Evolutionary conservation across 2,329 filamentous ascomycete species (phyloP), one percentile per base, ranked within the genome.

Genomic region (Meredithiella fracta): DNA sequence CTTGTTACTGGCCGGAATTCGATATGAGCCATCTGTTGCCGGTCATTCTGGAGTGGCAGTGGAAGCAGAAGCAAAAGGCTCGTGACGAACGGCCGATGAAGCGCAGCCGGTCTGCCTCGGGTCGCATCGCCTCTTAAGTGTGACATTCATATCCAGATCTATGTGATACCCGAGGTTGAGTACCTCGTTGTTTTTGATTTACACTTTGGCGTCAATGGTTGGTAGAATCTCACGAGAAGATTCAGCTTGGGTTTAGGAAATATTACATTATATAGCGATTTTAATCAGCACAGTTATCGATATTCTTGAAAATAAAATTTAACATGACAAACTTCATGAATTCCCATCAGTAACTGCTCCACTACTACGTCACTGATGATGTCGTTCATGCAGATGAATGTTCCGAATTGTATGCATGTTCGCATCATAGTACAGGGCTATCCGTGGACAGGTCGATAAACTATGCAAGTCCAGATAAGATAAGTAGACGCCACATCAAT

Each of bases 1-100:
- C 94, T 63, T 92, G 87, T 61, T 74, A 95, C 60, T 98, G 92
- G 92, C 92, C 92, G 1, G 88, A 96, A 60, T 96, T 98, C 63
- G 89, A 94, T 65, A 75, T 98, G 3, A 91, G 89, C 82, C 79
- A 90, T 58, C 96, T 97, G 68, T 69, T 98, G 17, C 92, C 91
- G 7, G 90, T 98, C 22, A 70, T 98, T 55, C 74, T 97, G 51
- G 89, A 95, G 67, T 98, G 92, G 91, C 80, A 83, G 65, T 82
- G 80, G 78, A 70, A 76, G 56, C 74, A 78, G 63, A 80, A 79
- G 69, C 70, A 78, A 60, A 72, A 70, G 61, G 76, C 74, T 51
- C 70, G 75, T 47, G 75, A 80, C 25, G 73, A 71, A 59, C 66
- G 66, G 47, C 68, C 73, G 9, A 62, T 64, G 44, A 70, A 70